A percentile compares a stretch with the other conserved stretches of the same genome.
Conservation (phyloP, 371 early-diverging fungal genomes). For the Mucor plumbeus region DNA sequence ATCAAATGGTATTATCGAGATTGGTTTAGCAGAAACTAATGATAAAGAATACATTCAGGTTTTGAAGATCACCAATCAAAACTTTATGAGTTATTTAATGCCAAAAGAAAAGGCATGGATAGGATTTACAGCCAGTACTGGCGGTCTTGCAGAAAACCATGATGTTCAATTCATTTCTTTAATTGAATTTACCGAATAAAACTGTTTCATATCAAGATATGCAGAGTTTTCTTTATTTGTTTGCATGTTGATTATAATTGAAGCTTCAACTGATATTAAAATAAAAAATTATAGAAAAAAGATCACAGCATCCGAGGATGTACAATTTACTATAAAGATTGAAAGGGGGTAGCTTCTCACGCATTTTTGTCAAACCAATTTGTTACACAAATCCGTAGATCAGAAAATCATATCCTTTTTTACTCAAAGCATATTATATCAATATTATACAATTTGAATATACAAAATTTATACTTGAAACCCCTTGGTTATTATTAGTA, state of each 20-base stretch:
- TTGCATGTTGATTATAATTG: neutral
- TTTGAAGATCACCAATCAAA: conserved; percentile 20
- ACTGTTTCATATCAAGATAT: neutral
- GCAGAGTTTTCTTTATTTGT: neutral
- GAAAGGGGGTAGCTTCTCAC: neutral
- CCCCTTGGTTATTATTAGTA: conserved; percentile 15
- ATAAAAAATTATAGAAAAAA: too few species aligned
- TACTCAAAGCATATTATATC: neutral
- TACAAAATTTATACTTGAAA: neutral
- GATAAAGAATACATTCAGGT: conserved; percentile 33
- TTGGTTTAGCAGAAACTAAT: conserved; percentile 21
- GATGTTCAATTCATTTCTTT: conserved; percentile 35
- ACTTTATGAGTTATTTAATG: conserved; percentile 25
- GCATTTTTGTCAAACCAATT: too few species aligned
- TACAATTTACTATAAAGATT: neutral
- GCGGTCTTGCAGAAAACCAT: conserved; percentile 55
- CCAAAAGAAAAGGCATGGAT: conserved; percentile 31
- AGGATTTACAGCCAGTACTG: conserved; percentile 63
- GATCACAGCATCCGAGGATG: too few species aligned
- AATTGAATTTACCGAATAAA: neutral
- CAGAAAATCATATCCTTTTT: neutral
- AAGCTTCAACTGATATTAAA: too few species aligned
- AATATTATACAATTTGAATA: too few species aligned
- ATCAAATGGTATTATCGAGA: conserved; percentile 13
- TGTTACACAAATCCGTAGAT: neutral